A percentile compares a stretch with the other conserved stretches of the same genome.
These are phyloP conservation scores for Penicillium roqueforti DNA, from an alignment of 495 filamentous ascomycete species.

Conservation along the genomic window DNA sequence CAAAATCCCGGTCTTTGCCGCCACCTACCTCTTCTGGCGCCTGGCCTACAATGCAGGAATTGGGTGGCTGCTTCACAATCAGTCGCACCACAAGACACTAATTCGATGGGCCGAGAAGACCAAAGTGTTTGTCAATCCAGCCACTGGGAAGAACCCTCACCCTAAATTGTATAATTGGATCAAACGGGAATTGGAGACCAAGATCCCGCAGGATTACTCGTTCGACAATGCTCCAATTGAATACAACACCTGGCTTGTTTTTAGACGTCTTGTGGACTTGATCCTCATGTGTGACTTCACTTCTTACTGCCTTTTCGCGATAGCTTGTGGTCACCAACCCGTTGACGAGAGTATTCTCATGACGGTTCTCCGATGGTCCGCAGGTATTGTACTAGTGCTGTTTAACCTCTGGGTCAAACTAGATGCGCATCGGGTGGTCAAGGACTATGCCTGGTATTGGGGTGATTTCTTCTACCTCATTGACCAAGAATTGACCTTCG, in stretches of 20 bases:
- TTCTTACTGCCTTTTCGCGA: constrained; percentile 92
- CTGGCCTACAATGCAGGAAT: constrained; percentile 90
- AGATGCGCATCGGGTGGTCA: constrained; percentile 96
- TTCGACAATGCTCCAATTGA: constrained; percentile 91
- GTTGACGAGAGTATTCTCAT: constrained; percentile 63
- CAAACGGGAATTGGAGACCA: constrained; percentile 85
- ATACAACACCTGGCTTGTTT: constrained; percentile 98
- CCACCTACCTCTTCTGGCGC: constrained; percentile 88
- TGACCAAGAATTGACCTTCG: constrained; percentile 95
- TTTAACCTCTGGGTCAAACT: constrained; percentile 99
- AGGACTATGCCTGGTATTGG: constrained; percentile 99
- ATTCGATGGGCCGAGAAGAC: constrained; percentile 84
- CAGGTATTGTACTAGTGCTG: constrained; percentile 72
- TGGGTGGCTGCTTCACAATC: constrained; percentile 79
- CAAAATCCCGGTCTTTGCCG: constrained; percentile 70
- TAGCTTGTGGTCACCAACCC: constrained; percentile 77
- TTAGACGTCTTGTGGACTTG: constrained; percentile 88
- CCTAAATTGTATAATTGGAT: constrained; percentile 77
- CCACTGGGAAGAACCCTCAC: constrained; percentile 71
- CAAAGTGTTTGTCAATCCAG: constrained; percentile 80
- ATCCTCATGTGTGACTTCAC: constrained; percentile 98
- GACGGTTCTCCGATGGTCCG: constrained; percentile 71
- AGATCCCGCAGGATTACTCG: constrained; percentile 89
- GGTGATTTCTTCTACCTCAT: constrained; percentile 99
- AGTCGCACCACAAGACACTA: constrained; percentile 82